Base-by-base conservation (phyloP, 2,329 filamentous ascomycete species). In the Piedraia hortae region DNA sequence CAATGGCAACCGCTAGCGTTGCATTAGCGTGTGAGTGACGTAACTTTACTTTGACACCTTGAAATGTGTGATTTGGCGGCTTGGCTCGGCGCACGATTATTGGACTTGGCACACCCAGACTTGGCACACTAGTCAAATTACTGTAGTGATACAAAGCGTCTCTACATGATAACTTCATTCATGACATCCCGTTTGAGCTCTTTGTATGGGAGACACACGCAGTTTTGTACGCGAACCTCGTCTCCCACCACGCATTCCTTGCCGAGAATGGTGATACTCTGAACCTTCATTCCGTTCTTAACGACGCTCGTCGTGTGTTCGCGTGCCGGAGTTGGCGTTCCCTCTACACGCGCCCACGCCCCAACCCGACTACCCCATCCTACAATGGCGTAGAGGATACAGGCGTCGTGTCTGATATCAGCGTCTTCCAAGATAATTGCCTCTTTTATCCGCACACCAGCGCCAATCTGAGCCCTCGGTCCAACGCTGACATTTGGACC, bases 261-360 rank as follows among this genome's bases (percentile, higher is more conserved):
- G 43, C 82, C 82, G 30, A 97, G 50, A 34, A 93, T 97, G 20
- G 82, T 93, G 42, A 93, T 85, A 47, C 77, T 89, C 57, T 93
- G 85, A 22, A 97, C 85, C 58, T 93, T 93, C 48, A 93, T 68
- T 22, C 85, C 85, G 40, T 91, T 89, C 63, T 91, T 93, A 47
- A 93, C 59, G 38, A 93, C 78, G 50, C 72, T 90, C 8, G 82
- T 93, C 24, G 65, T 73, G 53, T 93, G 82, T 53, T 72, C 90
- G 23, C 61, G 68, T 24, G 75, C 65, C 0, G 80, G 72, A 9
- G 73, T 88, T 1, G 82, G 80, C 1, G 78, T 90, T 24, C 85
- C 85, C 50, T 97, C 85, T 12, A 97, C 82, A 44, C 85, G 71
- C 23, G 85, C 80, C 85, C 85, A 97, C n/a, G 82, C 77, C 29